Conservation (phyloP, 139 green algal genomes). For the Coelastrella sp. region DNA sequence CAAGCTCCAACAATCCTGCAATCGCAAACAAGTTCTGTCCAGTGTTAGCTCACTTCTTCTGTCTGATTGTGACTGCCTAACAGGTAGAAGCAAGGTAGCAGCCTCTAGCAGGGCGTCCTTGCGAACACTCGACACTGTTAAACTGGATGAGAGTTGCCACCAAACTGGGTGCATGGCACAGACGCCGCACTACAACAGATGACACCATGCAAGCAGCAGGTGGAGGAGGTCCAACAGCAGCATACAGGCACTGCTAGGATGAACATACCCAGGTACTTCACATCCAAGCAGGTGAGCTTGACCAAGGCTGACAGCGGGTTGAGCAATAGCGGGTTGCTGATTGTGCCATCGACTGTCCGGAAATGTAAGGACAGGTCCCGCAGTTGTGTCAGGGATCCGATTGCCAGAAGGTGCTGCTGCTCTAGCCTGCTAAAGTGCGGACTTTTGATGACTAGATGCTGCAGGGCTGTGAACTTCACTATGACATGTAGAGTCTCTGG, state of each 20-base stretch:
- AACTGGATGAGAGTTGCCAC: too few species aligned
- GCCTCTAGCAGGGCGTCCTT: too few species aligned
- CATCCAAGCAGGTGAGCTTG: constrained; percentile 11
- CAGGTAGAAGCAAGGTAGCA: too few species aligned
- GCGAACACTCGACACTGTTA: too few species aligned
- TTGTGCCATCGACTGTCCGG: constrained; percentile 37
- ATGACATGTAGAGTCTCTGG: not conserved
- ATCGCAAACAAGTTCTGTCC: not conserved
- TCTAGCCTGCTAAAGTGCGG: constrained; percentile 35
- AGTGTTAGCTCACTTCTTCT: not conserved
- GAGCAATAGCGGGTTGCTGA: not conserved
- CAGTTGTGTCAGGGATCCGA: constrained; percentile 17
- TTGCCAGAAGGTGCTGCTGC: not conserved
- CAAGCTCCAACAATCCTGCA: constrained; percentile 39
- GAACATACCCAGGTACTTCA: constrained; percentile 41
- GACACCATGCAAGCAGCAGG: too few species aligned
- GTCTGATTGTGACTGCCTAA: not conserved
- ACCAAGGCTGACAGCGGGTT: constrained; percentile 18
- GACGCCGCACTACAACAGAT: too few species aligned
- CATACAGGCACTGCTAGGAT: too few species aligned
- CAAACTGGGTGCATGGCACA: not conserved
- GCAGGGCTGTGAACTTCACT: not conserved
- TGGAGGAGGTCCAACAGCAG: too few species aligned
- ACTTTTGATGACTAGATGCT: constrained; percentile 9
- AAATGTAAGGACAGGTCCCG: constrained; percentile 21